These are phyloP conservation scores for Sarocladium oryzae DNA, from an alignment of 2,329 filamentous ascomycete species.

Conservation along the genomic window DNA sequence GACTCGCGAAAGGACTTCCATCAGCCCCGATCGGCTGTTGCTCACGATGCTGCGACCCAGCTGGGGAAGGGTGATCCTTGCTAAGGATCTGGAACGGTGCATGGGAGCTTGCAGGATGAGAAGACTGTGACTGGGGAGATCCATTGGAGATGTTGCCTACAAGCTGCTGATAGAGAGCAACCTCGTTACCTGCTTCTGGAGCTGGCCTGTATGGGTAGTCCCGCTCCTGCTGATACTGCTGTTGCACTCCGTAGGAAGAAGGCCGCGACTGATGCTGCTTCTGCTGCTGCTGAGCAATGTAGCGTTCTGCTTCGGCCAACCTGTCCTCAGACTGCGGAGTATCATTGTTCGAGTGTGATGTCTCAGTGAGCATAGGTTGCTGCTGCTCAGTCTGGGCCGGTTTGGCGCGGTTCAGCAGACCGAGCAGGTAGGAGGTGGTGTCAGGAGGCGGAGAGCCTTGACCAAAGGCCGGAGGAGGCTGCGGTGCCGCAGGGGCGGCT, in stretches of 20 bases:
- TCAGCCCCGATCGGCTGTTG: slow-evolving; percentile 33
- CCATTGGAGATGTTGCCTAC: slow-evolving; percentile 25
- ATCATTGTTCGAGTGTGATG: slow-evolving; percentile 33
- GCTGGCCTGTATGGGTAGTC: slow-evolving; percentile 13
- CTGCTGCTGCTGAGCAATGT: slow-evolving; percentile 9
- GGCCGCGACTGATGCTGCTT: slow-evolving; percentile 7
- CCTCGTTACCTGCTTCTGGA: slow-evolving; percentile 33
- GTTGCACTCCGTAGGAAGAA: slow-evolving; percentile 7
- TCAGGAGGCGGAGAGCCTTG: slow-evolving; percentile 53
- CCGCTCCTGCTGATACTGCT: slow-evolving; percentile 14
- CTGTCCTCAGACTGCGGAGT: slow-evolving; percentile 38
- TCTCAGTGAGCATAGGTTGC: slow-evolving; percentile 30
- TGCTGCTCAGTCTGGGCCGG: slow-evolving; percentile 50
- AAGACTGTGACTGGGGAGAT: slow-evolving; percentile 22
- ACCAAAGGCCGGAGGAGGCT: slow-evolving; percentile 31
- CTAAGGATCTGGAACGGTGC: slow-evolving; percentile 43
- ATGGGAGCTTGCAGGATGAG: slow-evolving; percentile 24
- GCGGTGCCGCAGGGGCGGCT: slow-evolving; percentile 15
- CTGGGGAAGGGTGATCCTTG: slow-evolving; percentile 37
- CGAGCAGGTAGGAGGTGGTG: slow-evolving; percentile 79
- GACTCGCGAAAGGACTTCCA: slow-evolving; percentile 37
- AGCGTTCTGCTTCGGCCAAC: slow-evolving; percentile 1
- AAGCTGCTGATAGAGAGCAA: slow-evolving; percentile 31
- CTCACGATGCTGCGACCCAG: slow-evolving; percentile 30
- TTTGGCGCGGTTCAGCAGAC: slow-evolving; percentile 75